Conservation (phyloP, 148 eudicot species). For the Mesembryanthemum crystallinum region DNA sequence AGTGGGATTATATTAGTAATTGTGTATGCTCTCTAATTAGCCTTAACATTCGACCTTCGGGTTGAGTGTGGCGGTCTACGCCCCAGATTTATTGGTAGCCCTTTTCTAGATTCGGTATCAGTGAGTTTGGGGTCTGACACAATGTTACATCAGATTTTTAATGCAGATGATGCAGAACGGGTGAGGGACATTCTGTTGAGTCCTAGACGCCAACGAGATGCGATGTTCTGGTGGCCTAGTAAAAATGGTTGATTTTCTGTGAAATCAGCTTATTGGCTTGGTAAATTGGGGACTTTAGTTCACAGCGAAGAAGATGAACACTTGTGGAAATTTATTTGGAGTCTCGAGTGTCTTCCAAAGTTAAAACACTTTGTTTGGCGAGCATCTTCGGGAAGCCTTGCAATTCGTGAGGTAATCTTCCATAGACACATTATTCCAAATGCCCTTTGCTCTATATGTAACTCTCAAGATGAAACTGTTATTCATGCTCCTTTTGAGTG, state of each 20-base stretch:
- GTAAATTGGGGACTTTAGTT: neutral
- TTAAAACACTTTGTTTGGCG: neutral
- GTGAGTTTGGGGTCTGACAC: too few species aligned
- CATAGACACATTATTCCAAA: neutral
- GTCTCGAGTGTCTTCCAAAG: neutral
- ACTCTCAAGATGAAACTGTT: neutral
- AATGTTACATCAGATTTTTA: too few species aligned
- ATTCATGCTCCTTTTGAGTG: neutral
- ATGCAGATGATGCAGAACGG: neutral
- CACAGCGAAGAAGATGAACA: neutral
- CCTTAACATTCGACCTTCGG: too few species aligned
- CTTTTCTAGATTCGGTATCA: too few species aligned
- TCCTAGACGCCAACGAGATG: neutral
- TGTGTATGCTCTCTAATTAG: too few species aligned
- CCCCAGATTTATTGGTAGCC: too few species aligned
- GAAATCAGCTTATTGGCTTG: neutral
- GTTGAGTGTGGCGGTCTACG: too few species aligned
- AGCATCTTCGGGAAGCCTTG: neutral
- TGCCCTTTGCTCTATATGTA: neutral
- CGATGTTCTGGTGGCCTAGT: neutral
- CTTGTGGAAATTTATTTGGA: neutral
- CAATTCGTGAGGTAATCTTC: neutral
- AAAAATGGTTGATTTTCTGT: neutral
- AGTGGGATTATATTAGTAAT: too few species aligned
- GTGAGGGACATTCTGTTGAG: neutral